Evolutionary conservation across 2,329 filamentous ascomycete species (phyloP).

Genomic region (Cordyceps farinosa): DNA sequence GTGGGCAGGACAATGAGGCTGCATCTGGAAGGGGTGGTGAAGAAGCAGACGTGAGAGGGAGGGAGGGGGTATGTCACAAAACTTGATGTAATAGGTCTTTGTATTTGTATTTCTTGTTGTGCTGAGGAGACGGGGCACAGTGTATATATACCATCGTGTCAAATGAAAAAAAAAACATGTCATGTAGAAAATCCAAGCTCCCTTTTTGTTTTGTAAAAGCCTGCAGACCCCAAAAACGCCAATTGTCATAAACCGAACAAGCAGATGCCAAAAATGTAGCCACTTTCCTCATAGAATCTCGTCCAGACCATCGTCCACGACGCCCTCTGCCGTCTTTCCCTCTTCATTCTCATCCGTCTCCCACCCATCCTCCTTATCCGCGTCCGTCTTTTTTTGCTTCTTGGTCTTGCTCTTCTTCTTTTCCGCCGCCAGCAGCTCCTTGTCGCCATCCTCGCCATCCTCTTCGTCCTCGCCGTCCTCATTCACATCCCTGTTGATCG

Average conservation of each 20-base stretch:
- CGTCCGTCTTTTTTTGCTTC: constrained; percentile 22
- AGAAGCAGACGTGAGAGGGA: constrained; percentile 13
- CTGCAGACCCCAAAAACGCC: neutral
- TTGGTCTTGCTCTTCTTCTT: constrained; percentile 22
- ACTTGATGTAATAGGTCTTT: neutral
- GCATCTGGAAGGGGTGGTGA: constrained; percentile 36
- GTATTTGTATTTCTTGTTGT: neutral
- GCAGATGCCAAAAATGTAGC: neutral
- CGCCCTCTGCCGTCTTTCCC: constrained; percentile 16
- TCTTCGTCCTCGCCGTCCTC: constrained; percentile 23
- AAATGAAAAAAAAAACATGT: neutral
- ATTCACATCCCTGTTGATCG: constrained; percentile 47
- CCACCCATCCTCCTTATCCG: constrained; percentile 23
- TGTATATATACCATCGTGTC: neutral
- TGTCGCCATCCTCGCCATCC: constrained; percentile 22
- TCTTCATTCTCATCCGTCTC: constrained; percentile 34
- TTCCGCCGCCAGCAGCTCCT: constrained; percentile 23
- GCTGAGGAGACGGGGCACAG: neutral
- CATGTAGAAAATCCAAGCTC: neutral
- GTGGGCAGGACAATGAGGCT: constrained; percentile 42
- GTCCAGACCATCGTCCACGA: constrained; percentile 31
- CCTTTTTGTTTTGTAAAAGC: neutral
- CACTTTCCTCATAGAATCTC: constrained; percentile 29
- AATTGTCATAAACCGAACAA: constrained; percentile 6
- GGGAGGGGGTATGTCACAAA: neutral